Conservation (phyloP, 2,329 filamentous ascomycete species). For the Cladosporium velox region DNA sequence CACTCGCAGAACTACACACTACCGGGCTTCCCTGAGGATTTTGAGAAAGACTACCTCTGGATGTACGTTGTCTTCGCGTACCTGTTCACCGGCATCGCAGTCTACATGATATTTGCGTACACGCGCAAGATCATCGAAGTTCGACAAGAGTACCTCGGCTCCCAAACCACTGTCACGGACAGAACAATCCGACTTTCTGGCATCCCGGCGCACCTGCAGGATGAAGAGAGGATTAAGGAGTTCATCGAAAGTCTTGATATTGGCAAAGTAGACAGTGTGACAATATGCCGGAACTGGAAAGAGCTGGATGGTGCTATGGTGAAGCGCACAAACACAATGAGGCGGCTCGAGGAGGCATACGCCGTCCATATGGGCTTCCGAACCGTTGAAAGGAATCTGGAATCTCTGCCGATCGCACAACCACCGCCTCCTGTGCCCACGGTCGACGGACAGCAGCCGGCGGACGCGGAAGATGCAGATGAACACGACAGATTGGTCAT, state of each 20-base stretch:
- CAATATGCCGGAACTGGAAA: slow-evolving; percentile 83
- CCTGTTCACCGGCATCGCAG: slow-evolving; percentile 77
- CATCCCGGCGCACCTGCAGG: slow-evolving; percentile 75
- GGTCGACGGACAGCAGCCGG: slow-evolving; percentile 26
- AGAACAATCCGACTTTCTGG: slow-evolving; percentile 89
- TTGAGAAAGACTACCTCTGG: slow-evolving; percentile 71
- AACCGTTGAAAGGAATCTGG: slow-evolving; percentile 50
- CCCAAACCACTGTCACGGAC: slow-evolving; percentile 93
- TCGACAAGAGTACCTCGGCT: slow-evolving; percentile 87
- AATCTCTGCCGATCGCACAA: slow-evolving; percentile 54
- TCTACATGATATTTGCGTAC: slow-evolving; percentile 81
- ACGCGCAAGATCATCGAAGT: slow-evolving; percentile 83
- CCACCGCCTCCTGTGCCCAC: slow-evolving; percentile 42
- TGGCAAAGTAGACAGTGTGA: slow-evolving; percentile 85
- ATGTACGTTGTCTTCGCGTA: slow-evolving; percentile 95
- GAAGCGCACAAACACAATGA: slow-evolving; percentile 64
- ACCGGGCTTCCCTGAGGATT: slow-evolving; percentile 25
- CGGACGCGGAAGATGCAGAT: slow-evolving; percentile 34
- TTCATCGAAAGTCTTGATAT: slow-evolving; percentile 87
- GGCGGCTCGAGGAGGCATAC: slow-evolving; percentile 80
- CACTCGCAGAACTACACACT: slow-evolving; percentile 18
- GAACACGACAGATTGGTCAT: slow-evolving; percentile 54
- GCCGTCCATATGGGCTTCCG: slow-evolving; percentile 69
- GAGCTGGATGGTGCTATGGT: slow-evolving; percentile 74
- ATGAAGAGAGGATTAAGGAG: slow-evolving; percentile 79